Base-by-base conservation (phyloP, 2,329 filamentous ascomycete species). In the Colletotrichum aenigma region DNA sequence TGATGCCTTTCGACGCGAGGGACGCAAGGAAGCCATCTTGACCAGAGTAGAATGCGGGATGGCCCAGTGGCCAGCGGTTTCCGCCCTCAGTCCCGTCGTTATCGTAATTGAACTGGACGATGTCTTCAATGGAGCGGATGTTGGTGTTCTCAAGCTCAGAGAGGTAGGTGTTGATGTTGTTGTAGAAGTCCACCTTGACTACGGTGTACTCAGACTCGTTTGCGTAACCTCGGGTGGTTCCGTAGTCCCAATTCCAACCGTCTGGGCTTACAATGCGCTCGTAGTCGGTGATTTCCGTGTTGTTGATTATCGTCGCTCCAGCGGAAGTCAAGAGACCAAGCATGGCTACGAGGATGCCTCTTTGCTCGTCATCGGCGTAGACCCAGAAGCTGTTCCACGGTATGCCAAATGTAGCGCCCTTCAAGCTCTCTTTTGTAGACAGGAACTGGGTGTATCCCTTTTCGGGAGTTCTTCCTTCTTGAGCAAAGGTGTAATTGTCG, bases 181-280 rank as follows among this genome's bases (percentile, higher is more conserved):
- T 89, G 83, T 93, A 93, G 79, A 93, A 93, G 81, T 94, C 92
- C 0, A 93, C 91, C 82, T 94, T 95, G 78, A 95, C 88, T 65
- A 93, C 91, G 0, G 92, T 94, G 83, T 93, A 95, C 82, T 95
- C 93, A 16, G 92, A 94, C 83, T 95, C 91, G 76, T 95, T 94
- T n/a, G 91, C 85, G 79, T 86, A 91, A 4, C 92, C 92, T 6
- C 92, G 89, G 0, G 66, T 56, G 10, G 85, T 87, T 16, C 93
- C 93, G 77, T 91, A 93, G 79, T 94, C 93, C 89, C 94, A 96
- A 82, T 95, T 87, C 93, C 93, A 96, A n/a, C 93, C 92, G 65
- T 89, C 82, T 0, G 91, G 92, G 36, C 89, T 90, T 15, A 95
- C 89, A 28, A 94, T 90, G 0, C 85, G 90, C 79, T 92, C 83